Evolutionary conservation across 2,329 filamentous ascomycete genomes (phyloP), one percentile per base, ranked within the genome.

Genomic region (Elsinoe perseae): DNA sequence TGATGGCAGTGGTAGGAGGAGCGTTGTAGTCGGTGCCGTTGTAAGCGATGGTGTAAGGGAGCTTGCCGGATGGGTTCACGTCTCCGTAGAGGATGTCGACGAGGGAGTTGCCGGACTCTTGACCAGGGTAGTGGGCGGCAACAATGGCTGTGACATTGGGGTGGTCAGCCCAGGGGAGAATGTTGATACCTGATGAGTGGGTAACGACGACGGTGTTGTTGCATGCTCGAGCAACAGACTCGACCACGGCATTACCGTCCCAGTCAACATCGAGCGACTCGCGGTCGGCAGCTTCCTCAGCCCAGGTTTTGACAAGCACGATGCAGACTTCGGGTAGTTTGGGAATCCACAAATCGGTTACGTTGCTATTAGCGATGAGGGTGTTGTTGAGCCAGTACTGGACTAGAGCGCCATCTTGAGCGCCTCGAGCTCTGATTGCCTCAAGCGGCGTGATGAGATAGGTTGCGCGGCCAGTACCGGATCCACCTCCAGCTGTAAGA

Each of bases 11-110:
- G 64, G 85, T 79, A n/a, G 78, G 86, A 7, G 52, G 44, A 80
- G 79, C 77, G 28, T 82, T 84, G 64, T 88, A 91, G 65, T 86
- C 82, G 60, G 78, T 75, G 10, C 76, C 77, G 1, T 80, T 80
- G 44, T 77, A 77, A 9, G 85, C 88, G 77, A 88, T 85, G 1
- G 87, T 91, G 69, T 90, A 92, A 1, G 83, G 81, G 0, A 86
- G 71, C 57, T 81, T 80, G 1, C 82, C 83, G 0, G 66, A 72
- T 1, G 75, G 75, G 4, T 68, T 69, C 2, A 66, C 61, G n/a
- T 64, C 63, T 2, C 75, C 75, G 59, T 74, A 77, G 1, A 77
- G 62, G 9, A 78, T 66, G 30, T 77, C 75, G 3, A 68, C 71
- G 10, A 78, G 66, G 1, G 70, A 69, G 36, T 75, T 75, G 27